Base-by-base conservation (phyloP, 208 protist genomes). In the Crithidia expoeki region DNA sequence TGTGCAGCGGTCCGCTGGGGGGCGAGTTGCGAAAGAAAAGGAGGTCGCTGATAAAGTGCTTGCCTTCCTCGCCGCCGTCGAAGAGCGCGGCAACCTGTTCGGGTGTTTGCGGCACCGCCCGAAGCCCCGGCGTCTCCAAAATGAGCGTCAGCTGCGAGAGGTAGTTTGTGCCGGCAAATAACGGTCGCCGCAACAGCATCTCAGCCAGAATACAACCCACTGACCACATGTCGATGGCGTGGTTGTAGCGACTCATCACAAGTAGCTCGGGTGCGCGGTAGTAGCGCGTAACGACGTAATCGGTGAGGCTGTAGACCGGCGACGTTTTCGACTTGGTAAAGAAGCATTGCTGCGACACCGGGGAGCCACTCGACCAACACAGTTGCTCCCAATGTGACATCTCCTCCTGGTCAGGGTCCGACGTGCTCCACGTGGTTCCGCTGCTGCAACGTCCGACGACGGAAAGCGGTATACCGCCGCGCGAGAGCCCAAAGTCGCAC, bases 251-350 rank as follows among this genome's bases (percentile, higher is more conserved):
- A 40, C 79, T 70, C 84, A 84, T 82, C 33, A 89, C 70, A 44
- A 99, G 90, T 30, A 99, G 83, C 83, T 99, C 98, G 11, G 98
- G 98, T 11, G 98, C 92, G 28, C 98, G 82, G 77, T 99, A 99
- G 96, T 98, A 99, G 10, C 98, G 83, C 19, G 97, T 99, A 42
- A 97, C 93, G 14, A 98, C 96, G 72, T 98, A 98, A 53, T 96
- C 93, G 11, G 96, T 98, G 67, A 98, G 65, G 47, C 75, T 79
- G 77, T 83, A 92, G 32, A 90, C 62, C 28, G 51, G 30, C 6
- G 72, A 28, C 6, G 63, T 38, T 23, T 74, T 57, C 27, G 63
- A 46, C 27, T 61, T 53, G 27, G 30, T 68, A 25, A 27, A 28
- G 11, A 38, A 16, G 10, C 19, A 17, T 44, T 53, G 63, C 40